Base-by-base conservation (phyloP, 306 rosid species). In the Castanea crenata region DNA sequence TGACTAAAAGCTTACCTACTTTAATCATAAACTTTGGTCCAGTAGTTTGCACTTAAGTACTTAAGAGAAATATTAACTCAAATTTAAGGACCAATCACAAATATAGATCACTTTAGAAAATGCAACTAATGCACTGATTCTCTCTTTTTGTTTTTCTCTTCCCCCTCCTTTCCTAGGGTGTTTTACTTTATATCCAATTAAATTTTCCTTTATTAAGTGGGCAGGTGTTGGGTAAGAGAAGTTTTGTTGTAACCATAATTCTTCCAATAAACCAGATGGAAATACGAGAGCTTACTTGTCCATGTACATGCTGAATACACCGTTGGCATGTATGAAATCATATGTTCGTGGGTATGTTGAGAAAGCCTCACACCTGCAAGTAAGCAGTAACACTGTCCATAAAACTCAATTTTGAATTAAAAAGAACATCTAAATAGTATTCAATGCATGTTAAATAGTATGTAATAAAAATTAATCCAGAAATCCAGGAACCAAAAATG, bases 281-380 rank as follows among this genome's bases (percentile, higher is more conserved):
- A 27, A 49, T 55, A 29, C 3, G 59, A 73, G 20, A 46, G 32
- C 90, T 86, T 86, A 88, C 89, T 83, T 88, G 82, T 83, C 38
- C 75, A 69, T 71, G 11, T 88, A 88, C 83, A 81, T 79, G 74
- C 85, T 88, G 85, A 88, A 88, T 52, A 86, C 2, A 41, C 82
- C 84, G 59, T 32, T 18, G 34, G 91, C 91, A 79, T 88, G 91
- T 83, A 88, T 77, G 80, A 88, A 81, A 78, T 88, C 91, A 77
- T 86, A 88, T 32, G 89, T 86, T 79, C 88, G 83, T 7, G 91
- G 89, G 70, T 83, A 88, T 32, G 91, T 88, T 55, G 91, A 88
- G 67, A 88, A 88, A 2, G 91, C 82, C 78, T 88, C 91, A 79
- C 91, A 88, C 91, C 91, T 88, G 73, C 83, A 86, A 70, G 34